Conservation (phyloP, 345 rosid genomes). For the sweet orange (Citrus sinensis) region DNA sequence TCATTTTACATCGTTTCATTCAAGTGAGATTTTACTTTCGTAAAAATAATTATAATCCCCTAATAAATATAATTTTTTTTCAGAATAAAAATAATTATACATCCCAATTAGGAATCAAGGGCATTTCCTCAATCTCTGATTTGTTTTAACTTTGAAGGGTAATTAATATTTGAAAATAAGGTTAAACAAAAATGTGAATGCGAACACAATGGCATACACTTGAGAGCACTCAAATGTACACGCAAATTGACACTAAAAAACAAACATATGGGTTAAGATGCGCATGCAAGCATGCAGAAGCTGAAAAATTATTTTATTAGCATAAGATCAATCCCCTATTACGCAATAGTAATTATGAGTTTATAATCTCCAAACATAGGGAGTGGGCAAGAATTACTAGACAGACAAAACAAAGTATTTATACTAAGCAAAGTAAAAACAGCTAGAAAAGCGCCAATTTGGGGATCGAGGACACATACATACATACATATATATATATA, state of each 20-base stretch:
- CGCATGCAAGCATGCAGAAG: conserved; percentile 64
- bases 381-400: conserved; percentile 36
- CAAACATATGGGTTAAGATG: conserved; percentile 43
- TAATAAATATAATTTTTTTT: too few relatives aligned
- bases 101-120: too few relatives aligned
- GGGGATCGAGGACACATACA: conserved; percentile 23
- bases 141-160: not conserved
- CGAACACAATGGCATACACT: not conserved
- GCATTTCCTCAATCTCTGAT: too few relatives aligned
- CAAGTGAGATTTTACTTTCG: too few relatives aligned
- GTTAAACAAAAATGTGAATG: too few relatives aligned
- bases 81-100: too few relatives aligned
- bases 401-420: not conserved
- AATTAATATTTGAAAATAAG: not conserved
- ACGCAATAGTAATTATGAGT: conserved; percentile 44
- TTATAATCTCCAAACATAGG: conserved; percentile 51
- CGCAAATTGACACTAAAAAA: not conserved
- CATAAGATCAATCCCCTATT: conserved; percentile 24
- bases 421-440: conserved; percentile 1
- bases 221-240: not conserved
- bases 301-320: conserved; percentile 26
- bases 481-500: too few relatives aligned
- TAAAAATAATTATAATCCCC: too few relatives aligned
- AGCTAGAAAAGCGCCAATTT: conserved; percentile 26
- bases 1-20: too few relatives aligned